These are phyloP conservation scores for Russula brevipes DNA, from an alignment of 768 basidiomycete genomes.

Conservation along the genomic window DNA sequence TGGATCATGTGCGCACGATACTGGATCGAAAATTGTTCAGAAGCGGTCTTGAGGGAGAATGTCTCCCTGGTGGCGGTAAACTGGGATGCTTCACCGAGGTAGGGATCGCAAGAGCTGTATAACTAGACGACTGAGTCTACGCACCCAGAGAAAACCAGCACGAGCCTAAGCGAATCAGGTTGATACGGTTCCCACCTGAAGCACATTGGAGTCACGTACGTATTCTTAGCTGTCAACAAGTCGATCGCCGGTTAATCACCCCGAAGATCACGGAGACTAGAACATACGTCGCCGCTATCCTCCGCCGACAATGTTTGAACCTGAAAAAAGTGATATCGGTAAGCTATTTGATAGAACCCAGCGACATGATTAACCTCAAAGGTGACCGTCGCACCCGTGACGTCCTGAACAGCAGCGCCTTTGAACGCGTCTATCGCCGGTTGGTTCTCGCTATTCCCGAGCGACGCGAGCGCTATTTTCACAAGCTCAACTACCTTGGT, in stretches of 20 bases:
- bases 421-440: neutral
- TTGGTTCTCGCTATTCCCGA: slow-evolving; percentile 3
- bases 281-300: slow-evolving; percentile 12
- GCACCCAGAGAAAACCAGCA: slow-evolving; percentile 17
- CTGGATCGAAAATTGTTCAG: neutral
- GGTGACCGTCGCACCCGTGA: neutral
- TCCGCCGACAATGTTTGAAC: slow-evolving; percentile 14
- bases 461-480: slow-evolving; percentile 5
- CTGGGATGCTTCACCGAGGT: neutral
- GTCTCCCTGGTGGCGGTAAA: neutral
- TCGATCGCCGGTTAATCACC: neutral
- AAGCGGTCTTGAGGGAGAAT: slow-evolving; percentile 3
- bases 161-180: neutral
- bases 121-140: neutral
- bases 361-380: slow-evolving; percentile 7
- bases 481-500: slow-evolving; percentile 2
- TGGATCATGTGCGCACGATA: neutral
- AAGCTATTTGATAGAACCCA: neutral
- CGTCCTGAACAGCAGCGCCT: neutral
- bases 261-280: neutral
- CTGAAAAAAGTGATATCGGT: neutral
- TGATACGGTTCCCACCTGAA: neutral
- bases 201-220: neutral
- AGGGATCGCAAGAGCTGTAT: neutral
- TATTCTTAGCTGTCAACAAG: slow-evolving; percentile 10